Base-by-base conservation (phyloP, 2,329 filamentous ascomycete genomes). In the Colletotrichum spinosum region DNA sequence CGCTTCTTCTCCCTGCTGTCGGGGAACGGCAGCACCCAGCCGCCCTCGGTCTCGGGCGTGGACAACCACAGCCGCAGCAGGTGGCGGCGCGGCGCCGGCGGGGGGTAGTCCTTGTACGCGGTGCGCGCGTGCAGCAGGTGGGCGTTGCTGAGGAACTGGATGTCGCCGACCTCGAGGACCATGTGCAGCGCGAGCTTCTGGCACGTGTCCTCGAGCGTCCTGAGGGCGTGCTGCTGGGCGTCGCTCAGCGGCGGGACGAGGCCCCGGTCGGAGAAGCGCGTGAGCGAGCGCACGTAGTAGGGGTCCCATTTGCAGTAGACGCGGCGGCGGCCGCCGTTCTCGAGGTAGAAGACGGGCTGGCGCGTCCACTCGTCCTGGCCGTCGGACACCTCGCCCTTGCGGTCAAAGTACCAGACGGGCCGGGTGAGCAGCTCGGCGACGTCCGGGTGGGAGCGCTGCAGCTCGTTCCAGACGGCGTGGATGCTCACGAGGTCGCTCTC, bases 321-420 rank as follows among this genome's bases (percentile, higher is more conserved):
- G 12, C 92, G 82, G 39, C 85, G 85, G 70, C 89, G 83, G 7
- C 86, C 84, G 7, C 84, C 87, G 6, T 86, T 87, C 80, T 97
- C 93, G 4, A 94, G 81, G 76, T 94, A 97, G 70, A 96, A 87
- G 15, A 97, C 87, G 11, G 87, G 84, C 38, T 90, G 88, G 48
- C 85, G 83, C 71, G 93, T 92, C 79, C 89, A 97, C 62, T 89
- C 88, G 59, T 94, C 87, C 77, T 97, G 85, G 11, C 92, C 93
- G 12, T 83, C 80, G 25, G 88, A 92, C 1, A 87, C 88, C 81
- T 97, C 93, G 10, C 93, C 93, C 81, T 97, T 97, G 59, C 93
- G 90, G 78, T 97, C 93, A 76, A 97, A 95, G 80, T 97, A 96
- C 93, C 93, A 97, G 69, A 93, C 88, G 1, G 93, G 93, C 75